Evolutionary conservation across 345 rosid species (phyloP), one percentile per base, ranked within the genome.

Genomic region (Brassica nigra): DNA sequence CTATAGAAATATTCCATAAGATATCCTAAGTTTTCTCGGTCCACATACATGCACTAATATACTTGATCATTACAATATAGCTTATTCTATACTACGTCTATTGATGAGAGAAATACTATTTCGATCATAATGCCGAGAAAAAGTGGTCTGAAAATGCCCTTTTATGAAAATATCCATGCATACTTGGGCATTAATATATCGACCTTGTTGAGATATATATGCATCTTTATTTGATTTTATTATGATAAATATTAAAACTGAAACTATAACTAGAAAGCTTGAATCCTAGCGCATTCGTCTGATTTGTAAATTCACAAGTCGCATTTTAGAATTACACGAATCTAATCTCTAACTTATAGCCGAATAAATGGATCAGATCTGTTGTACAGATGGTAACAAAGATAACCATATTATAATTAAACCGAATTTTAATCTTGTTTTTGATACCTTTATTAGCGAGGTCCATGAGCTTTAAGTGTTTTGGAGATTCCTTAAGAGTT

Each of bases 331-430:
- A 66, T 62, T 47, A 52, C 14, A 62, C 2, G 76, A 74, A 80
- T 80, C 72, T 75, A 70, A 63, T 75, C 71, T 70, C 34, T 70
- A 68, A 65, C 57, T 31, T 52, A 6, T 42, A 57, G 54, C 39
- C 68, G 72, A 70, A 75, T 55, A 63, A 75, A 12, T 39, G 76
- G 79, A 80, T 74, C 62, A 39, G 79, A 69, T 80, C 68, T 79
- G 4, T 73, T 52, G 66, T 75, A 52, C 47, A 29, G 65, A 75
- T 75, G 54, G 66, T 70, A 55, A 70, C 39, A 33, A 75, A 70
- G 76, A 75, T 75, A 80, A 65, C 14, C 71, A 39, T 80, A 63
- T 75, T 54, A 68, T 80, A 80, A 70, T n/a, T 69, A 54, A 75
- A 29, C 66, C 79, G 55, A 75, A 63, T 39, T 36, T 75, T 69